phyloP scores from a whole-genome alignment of 2,329 filamentous ascomycete genomes.

The Pseudomassariella vexata region DNA sequence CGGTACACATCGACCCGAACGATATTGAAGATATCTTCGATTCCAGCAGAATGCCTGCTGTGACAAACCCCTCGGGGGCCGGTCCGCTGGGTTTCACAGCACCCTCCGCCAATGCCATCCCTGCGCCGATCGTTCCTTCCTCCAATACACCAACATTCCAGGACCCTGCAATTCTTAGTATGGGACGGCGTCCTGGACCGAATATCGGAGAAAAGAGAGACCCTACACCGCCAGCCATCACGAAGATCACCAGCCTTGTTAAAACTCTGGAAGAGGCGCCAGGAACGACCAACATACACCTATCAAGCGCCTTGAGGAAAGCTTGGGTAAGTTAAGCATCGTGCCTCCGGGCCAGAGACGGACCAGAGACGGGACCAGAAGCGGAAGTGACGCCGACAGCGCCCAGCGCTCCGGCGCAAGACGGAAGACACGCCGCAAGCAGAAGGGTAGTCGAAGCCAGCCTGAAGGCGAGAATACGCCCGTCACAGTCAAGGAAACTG shows the following conservation, averaged over 20 bases:
- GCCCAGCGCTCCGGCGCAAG: constrained; percentile 9
- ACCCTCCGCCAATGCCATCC: constrained; percentile 17
- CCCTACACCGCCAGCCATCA: no score
- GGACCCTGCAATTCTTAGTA: constrained; percentile 79
- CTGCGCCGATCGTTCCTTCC: no score
- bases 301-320: constrained; percentile 3
- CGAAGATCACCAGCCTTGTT: no score
- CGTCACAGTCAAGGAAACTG: no score
- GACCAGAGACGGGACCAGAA: no score
- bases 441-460: no score
- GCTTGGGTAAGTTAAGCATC: constrained; percentile 12
- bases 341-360: constrained; percentile 11
- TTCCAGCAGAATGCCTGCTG: constrained; percentile 7
- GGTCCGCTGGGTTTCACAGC: constrained; percentile 17
- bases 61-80: constrained; percentile 1
- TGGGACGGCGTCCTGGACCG: constrained; percentile 38
- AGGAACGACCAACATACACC: constrained; percentile 4
- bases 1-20: constrained; percentile 8
- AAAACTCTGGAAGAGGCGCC: no score
- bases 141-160: no score
- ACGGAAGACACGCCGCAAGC: no score
- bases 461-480: constrained; percentile 12
- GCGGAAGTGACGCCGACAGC: constrained; percentile 13
- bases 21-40: constrained; percentile 22
- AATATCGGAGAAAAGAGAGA: constrained; percentile 26